Conservation (phyloP, 805 yeast species). For the Starmerella bombicola region DNA sequence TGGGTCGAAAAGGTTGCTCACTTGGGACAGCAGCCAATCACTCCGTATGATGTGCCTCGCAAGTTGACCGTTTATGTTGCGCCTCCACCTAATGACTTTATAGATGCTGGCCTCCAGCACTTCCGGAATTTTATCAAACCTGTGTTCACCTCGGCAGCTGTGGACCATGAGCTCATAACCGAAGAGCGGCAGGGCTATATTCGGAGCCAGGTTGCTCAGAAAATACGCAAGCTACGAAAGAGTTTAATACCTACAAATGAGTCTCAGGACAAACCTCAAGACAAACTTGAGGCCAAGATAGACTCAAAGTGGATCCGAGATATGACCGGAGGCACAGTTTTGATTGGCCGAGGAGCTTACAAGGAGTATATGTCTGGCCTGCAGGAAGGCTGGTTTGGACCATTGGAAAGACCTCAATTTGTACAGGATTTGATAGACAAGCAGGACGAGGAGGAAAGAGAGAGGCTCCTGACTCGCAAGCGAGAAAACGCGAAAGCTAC, state of each 20-base stretch:
- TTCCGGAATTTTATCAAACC: conserved; percentile 80
- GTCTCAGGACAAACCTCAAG: conserved; percentile 20
- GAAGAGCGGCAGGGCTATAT: conserved; percentile 87
- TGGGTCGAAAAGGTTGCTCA: conserved; percentile 52
- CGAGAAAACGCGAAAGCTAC: conserved; percentile 18
- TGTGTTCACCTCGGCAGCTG: conserved; percentile 64
- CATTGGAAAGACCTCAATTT: conserved; percentile 45
- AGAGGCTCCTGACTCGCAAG: conserved; percentile 11
- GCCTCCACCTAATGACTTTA: conserved; percentile 92
- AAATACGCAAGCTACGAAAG: conserved; percentile 57
- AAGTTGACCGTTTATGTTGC: conserved; percentile 73
- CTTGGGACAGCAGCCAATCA: conserved; percentile 39
- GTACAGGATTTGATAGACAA: conserved; percentile 20
- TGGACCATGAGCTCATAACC: conserved; percentile 60
- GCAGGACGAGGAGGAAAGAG: conserved; percentile 12
- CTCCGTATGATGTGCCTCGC: conserved; percentile 47
- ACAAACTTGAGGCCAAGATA: conserved; percentile 27
- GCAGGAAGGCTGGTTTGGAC: conserved; percentile 92
- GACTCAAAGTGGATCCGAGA: conserved; percentile 30
- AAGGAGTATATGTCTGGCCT: conserved; percentile 84
- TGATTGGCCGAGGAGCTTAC: conserved; percentile 91
- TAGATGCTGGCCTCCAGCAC: conserved; percentile 58
- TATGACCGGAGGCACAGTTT: conserved; percentile 66
- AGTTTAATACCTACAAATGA: conserved; percentile 19
- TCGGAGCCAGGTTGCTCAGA: conserved; percentile 67